Conservation (phyloP, 192 early-diverging fungal species). For the Mortierella hygrophila region DNA sequence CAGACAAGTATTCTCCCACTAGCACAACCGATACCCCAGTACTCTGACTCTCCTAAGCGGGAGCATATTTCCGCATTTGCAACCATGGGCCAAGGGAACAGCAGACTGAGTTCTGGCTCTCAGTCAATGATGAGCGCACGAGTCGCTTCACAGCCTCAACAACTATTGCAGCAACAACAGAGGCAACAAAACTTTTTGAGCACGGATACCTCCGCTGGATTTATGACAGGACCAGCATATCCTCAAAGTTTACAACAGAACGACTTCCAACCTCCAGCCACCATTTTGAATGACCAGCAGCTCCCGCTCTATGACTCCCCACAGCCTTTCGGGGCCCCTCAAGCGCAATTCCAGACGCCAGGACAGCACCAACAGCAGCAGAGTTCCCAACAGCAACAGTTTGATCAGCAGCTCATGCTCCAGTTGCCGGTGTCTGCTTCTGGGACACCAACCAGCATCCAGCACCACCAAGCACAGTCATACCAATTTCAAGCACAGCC, state of each 20-base stretch:
- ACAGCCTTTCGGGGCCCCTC: not conserved
- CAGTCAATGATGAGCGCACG: not conserved
- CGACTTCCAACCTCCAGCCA: no score
- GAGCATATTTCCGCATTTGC: not conserved
- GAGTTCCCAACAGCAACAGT: constrained; percentile 4
- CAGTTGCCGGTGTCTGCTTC: not conserved
- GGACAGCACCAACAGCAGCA: constrained; percentile 22
- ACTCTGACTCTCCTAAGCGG: constrained; percentile 1
- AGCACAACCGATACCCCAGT: not conserved
- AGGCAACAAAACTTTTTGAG: not conserved
- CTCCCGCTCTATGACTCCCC: not conserved
- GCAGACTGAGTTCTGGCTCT: not conserved
- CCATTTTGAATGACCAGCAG: not conserved
- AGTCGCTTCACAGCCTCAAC: constrained; percentile 4
- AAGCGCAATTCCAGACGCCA: not conserved
- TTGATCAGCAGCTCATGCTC: not conserved
- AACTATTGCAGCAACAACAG: not conserved
- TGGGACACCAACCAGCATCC: constrained; percentile 4
- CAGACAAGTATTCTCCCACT: not conserved
- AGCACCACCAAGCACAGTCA: constrained; percentile 8
- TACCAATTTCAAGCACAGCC: not conserved
- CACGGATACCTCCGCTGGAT: not conserved
- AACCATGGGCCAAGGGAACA: not conserved
- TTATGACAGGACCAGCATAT: not conserved
- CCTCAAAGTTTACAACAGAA: not conserved